Evolutionary conservation across 2,329 filamentous ascomycete genomes (phyloP), one percentile per base, ranked within the genome.

Genomic region (Penicillium sp.): DNA sequence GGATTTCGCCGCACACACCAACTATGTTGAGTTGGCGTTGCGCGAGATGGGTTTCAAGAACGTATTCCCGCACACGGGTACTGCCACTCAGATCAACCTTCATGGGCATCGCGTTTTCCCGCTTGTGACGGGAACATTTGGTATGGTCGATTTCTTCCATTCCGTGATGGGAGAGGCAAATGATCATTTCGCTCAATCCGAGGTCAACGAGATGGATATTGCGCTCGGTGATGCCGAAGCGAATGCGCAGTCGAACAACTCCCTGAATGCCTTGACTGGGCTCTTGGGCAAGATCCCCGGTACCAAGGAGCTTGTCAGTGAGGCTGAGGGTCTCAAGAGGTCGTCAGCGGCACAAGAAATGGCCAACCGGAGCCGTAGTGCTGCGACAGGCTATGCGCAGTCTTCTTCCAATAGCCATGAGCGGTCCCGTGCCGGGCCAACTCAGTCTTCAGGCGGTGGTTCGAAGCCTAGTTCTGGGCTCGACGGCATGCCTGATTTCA

Each of bases 131-230:
- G 80, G 80, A 31, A 82, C 81, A 0, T 94, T 94, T 74, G 90
- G 90, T 40, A 90, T 86, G 63, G 90, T 93, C 3, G 90, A 93
- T 72, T 94, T 94, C 71, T 78, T 93, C 63, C 90, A 94, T 72
- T 92, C 89, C 1, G 89, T 91, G 3, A 75, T 84, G 25, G 82
- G 88, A 56, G 90, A 93, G 72, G 90, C 90, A 33, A 90, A 85
- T 11, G 90, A 94, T 68, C 89, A 92, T 70, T 91, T 94, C 68
- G 90, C 90, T 2, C 90, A 94, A 71, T 91, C 89, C 16, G 90
- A 93, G 71, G 86, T 94, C 36, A 89, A 92, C 56, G 88, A 93
- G 72, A 86, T 93, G 67, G 88, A 94, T 63, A 76, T 87, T 60
- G 89, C 87, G 4, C 81, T 94, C 45, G 86, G 87, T 62, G 87